A percentile compares a stretch with the other conserved stretches of the same genome.
phyloP scores from a whole-genome alignment of 2,329 filamentous ascomycete species.

The Aureobasidium sp. region DNA sequence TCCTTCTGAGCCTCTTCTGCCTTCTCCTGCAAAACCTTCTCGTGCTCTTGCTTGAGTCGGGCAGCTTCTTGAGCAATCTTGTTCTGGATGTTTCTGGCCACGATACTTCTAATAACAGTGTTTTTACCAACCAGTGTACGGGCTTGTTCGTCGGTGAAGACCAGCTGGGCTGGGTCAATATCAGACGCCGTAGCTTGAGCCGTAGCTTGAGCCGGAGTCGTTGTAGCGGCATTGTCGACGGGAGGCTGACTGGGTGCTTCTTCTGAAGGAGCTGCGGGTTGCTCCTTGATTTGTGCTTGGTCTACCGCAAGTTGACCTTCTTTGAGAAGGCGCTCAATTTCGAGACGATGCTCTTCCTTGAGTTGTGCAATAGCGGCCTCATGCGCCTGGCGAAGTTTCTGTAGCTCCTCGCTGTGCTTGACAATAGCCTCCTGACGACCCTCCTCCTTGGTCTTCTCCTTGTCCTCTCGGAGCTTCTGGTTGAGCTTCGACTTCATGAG shows the following conservation, averaged over 20 bases:
- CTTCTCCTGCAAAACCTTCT: constrained; percentile 19
- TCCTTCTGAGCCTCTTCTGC: constrained; percentile 31
- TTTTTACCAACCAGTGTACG: constrained; percentile 44
- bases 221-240: constrained; percentile 8
- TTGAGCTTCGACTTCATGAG: constrained; percentile 61
- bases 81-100: constrained; percentile 51
- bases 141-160: constrained; percentile 42
- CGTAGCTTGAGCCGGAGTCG: not conserved
- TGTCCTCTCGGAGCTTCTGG: constrained; percentile 53
- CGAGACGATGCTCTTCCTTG: constrained; percentile 29
- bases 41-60: constrained; percentile 29
- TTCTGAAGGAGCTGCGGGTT: constrained; percentile 26
- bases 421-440: constrained; percentile 26
- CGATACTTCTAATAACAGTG: constrained; percentile 39
- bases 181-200: constrained; percentile 9
- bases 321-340: constrained; percentile 29
- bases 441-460: constrained; percentile 29
- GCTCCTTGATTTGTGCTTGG: constrained; percentile 22
- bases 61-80: constrained; percentile 35
- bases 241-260: constrained; percentile 20
- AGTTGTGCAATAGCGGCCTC: constrained; percentile 36
- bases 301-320: constrained; percentile 31
- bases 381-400: constrained; percentile 40
- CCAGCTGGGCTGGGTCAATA: constrained; percentile 22
- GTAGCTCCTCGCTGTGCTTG: constrained; percentile 42